Base-by-base conservation (phyloP, 202 grass and related monocot genomes). In the Alloteropsis angusta region DNA sequence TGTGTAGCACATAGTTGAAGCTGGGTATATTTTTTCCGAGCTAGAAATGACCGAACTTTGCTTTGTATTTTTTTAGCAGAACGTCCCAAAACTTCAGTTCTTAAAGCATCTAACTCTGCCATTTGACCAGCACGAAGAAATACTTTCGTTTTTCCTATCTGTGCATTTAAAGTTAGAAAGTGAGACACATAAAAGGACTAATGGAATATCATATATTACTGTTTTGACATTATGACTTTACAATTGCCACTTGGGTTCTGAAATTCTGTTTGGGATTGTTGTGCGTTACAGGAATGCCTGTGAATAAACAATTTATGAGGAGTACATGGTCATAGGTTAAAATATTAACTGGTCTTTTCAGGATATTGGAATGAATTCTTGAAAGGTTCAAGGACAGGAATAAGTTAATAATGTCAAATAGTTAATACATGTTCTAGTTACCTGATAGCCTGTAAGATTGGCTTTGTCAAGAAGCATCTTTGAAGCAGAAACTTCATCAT, bases 61-160 rank as follows among this genome's bases (percentile, higher is more conserved):
- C 87, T 95, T 87, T 99, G 96, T 90, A 99, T 88, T 82, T 86
- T 99, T 68, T 85, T 95, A 17, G 92, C 96, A 39, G 92, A 95
- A 42, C 64, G 67, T 66, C 90, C 96, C 82, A 99, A 79, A 60
- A 99, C 88, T 82, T 93, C 96, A 71, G 91, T 99, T 80, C 96
- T 94, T 60, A 86, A 80, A 78, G 92, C 85, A 93, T 99, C 96
- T 87, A 99, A 81, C 75, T 99, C 88, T 44, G 96, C 96, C 96
- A 98, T 98, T 87, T 95, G 96, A 82, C 96, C 96, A 76, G 96
- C 92, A 44, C 90, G 87, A 32, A 99, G 88, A 89, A 99, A 96
- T 37, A 99, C 92, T 86, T 99, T 95, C 25, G 90, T 96, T 77
- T 89, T 92, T 52, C 96, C 96, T 84, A 99, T 91, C 96, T 99